Conservation (phyloP, 2,329 filamentous ascomycete genomes). For the Nemania bipapillata region DNA sequence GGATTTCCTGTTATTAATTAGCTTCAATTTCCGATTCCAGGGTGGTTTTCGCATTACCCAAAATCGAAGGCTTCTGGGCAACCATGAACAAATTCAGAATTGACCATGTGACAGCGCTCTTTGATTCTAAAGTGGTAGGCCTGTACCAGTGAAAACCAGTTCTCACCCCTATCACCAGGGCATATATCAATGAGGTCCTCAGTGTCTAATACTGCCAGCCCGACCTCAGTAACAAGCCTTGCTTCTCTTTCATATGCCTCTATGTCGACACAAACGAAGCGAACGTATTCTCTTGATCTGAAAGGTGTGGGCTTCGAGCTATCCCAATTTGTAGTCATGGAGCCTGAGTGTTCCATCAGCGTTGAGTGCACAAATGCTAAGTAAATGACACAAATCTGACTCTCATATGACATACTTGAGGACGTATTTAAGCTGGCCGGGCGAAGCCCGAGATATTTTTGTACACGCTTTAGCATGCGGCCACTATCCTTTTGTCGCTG, state of each 20-base stretch:
- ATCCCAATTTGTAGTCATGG: conserved; percentile 55
- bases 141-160: conserved; percentile 75
- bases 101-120: conserved; percentile 74
- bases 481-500: conserved; percentile 63
- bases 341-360: conserved; percentile 18
- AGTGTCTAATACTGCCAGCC: conserved; percentile 83
- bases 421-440: conserved; percentile 17
- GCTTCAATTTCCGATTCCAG: background rate
- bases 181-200: conserved; percentile 61
- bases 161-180: conserved; percentile 69
- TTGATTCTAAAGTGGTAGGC: conserved; percentile 79
- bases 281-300: conserved; percentile 63
- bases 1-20: conserved; percentile 53
- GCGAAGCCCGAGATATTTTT: conserved; percentile 77
- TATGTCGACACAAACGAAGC: conserved; percentile 83
- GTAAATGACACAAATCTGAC: conserved; percentile 7
- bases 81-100: conserved; percentile 74
- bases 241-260: conserved; percentile 80
- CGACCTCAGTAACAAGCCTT: conserved; percentile 81
- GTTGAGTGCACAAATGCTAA: background rate
- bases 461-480: conserved; percentile 69
- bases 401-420: conserved; percentile 22
- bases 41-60: conserved; percentile 61
- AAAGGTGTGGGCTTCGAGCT: conserved; percentile 57
- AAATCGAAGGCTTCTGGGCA: conserved; percentile 81